Evolutionary conservation across 768 basidiomycete species (phyloP).

Genomic region (Clitopilus hobsonii): DNA sequence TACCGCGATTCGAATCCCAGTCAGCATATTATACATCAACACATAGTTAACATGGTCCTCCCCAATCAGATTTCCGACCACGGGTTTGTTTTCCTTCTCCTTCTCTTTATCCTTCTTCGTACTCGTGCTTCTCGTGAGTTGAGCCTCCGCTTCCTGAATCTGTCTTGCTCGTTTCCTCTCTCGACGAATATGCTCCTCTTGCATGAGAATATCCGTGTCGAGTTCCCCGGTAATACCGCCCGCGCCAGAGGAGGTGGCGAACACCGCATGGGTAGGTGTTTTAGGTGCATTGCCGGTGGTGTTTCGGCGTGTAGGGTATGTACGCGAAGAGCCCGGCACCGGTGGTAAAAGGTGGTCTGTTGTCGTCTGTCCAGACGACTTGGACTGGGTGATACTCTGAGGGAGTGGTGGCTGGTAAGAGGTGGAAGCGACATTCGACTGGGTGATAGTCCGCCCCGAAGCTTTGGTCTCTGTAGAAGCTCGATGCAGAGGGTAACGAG

Average conservation of each 20-base stretch:
- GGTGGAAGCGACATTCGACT: conserved; percentile 13
- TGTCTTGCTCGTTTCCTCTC: conserved; percentile 77
- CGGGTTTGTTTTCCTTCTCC: conserved; percentile 45
- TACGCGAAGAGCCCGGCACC: background rate
- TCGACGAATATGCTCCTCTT: conserved; percentile 81
- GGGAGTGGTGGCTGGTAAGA: conserved; percentile 49
- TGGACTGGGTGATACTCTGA: conserved; percentile 9
- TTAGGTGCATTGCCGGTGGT: conserved; percentile 56
- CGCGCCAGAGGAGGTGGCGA: conserved; percentile 26
- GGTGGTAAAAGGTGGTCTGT: background rate
- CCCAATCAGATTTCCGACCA: conserved; percentile 96
- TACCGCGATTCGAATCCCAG: conserved; percentile 93
- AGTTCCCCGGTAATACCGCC: conserved; percentile 48
- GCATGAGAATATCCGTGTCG: conserved; percentile 79
- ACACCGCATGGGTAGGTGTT: conserved; percentile 20
- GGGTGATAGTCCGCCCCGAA: conserved; percentile 24
- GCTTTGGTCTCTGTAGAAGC: conserved; percentile 48
- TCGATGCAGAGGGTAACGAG: conserved; percentile 27
- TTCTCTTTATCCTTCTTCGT: conserved; percentile 12
- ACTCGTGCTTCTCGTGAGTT: conserved; percentile 30
- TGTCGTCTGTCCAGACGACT: background rate
- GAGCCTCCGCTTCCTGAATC: conserved; percentile 59
- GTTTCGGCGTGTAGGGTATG: conserved; percentile 55
- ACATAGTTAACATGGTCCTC: conserved; percentile 99
- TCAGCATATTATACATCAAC: conserved; percentile 99